A percentile compares a stretch with the other conserved stretches of the same genome.
phyloP scores from a whole-genome alignment of 2,329 filamentous ascomycete genomes.

The Epichloe coenophiala region DNA sequence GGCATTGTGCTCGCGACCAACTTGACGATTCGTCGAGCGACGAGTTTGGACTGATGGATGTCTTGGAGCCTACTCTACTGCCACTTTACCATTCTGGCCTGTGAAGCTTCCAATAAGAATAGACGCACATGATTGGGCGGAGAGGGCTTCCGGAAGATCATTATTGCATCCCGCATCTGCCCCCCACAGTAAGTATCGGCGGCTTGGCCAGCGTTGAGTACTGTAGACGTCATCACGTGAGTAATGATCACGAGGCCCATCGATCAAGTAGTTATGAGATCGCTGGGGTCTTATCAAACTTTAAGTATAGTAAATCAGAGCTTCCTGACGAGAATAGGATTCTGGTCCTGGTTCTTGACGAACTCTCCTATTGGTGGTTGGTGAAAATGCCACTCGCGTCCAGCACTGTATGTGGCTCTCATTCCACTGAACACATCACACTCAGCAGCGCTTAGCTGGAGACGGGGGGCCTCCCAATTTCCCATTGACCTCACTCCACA shows the following conservation, averaged over 20 bases:
- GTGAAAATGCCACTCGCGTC: background rate
- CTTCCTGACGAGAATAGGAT: background rate
- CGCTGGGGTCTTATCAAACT: background rate
- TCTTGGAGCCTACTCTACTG: too few relatives aligned
- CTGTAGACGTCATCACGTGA: constrained; percentile 24
- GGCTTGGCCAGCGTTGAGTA: background rate
- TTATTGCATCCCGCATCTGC: constrained; percentile 12
- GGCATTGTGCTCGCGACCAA: constrained; percentile 17
- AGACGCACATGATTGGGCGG: constrained; percentile 13
- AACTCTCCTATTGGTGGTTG: background rate
- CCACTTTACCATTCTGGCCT: background rate
- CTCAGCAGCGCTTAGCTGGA: constrained; percentile 3
- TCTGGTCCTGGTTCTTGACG: background rate
- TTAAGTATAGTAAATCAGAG: background rate
- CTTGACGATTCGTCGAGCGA: background rate
- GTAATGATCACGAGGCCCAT: constrained; percentile 17
- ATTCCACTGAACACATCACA: constrained; percentile 2
- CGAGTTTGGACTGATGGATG: background rate
- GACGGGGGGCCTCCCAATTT: constrained; percentile 4
- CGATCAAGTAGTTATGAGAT: background rate
- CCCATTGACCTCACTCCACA: constrained; percentile 6
- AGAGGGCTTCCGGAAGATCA: constrained; percentile 13
- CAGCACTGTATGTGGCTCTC: constrained; percentile 7
- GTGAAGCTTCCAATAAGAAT: background rate
- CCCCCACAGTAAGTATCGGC: constrained; percentile 14